Evolutionary conservation across 225 moss, liverwort and hornwort genomes (phyloP), one percentile per base, ranked within the genome.

Genomic region (Physcomitrellopsis africana): DNA sequence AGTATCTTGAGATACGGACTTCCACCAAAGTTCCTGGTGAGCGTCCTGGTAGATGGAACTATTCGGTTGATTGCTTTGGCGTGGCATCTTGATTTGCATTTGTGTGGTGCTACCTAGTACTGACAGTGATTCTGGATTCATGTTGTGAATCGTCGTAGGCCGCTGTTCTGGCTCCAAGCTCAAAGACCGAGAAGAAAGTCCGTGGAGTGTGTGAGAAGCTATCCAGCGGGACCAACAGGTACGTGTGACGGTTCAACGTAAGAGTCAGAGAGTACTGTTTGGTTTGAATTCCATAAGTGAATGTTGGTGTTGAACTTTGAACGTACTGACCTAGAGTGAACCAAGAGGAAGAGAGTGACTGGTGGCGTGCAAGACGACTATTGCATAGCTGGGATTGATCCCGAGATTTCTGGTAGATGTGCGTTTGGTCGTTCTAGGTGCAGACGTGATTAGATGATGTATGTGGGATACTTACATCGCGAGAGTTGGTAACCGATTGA

Each of bases 1-100:
- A 96, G 96, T 79, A 94, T 96, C 65, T 85, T 96, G 69, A 92
- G 96, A 89, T 96, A 96, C 42, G 96, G 96, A 19, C 93, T 96
- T 26, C 96, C 96, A 44, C 96, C 96, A 32, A 92, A 87, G 68
- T 96, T 92, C 79, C 77, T 90, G 96, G 95, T 93, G 64, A 79
- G 89, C 60, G 13, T 65, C 51, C n/a, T 27, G 59, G 65, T 61
- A 17, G 20, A 20, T 26, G 14, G 65, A 64, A 41, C 58, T n/a
- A 19, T 55, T 32, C 13, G 44, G 53, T 53, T 26, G 43, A 29
- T 44, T 19, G 15, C 60, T 69, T 69, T 54, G 22, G 68, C 54
- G 22, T 63, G 61, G 32, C 71, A 11, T 74, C 62, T 74, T 24
- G 45, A 51, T 56, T 71, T 67, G 64, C 23, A 74, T 52, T 75